Percentiles rank a stretch among this genome's conserved stretches.
Evolutionary conservation across 257 asterid genomes (phyloP).

Genomic region (Salvia miltiorrhiza): DNA sequence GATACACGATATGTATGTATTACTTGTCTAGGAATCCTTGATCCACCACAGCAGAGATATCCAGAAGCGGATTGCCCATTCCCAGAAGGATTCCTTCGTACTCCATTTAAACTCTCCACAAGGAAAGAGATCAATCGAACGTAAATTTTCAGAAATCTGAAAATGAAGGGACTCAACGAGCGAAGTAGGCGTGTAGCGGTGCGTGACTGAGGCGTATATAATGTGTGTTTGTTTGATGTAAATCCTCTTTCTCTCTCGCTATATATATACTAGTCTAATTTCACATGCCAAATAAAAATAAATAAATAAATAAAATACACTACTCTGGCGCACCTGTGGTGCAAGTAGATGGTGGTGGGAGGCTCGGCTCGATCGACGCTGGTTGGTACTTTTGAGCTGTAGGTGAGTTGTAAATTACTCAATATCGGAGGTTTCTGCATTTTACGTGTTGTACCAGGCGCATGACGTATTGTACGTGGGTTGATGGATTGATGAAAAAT

Average conservation of each 20-base stretch:
- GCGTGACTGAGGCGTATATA: background rate
- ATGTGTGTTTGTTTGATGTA: background rate
- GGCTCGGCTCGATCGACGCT: no score
- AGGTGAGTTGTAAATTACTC: no score
- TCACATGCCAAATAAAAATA: no score
- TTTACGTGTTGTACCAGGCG: no score
- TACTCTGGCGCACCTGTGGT: no score
- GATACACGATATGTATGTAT: background rate
- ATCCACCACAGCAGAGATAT: slow-evolving; percentile 70
- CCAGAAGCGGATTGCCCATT: slow-evolving; percentile 82
- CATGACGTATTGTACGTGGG: no score
- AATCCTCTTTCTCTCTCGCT: background rate
- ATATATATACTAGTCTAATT: no score
- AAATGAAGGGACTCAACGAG: background rate
- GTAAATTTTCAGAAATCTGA: background rate
- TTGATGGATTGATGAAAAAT: no score
- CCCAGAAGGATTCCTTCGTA: slow-evolving; percentile 60
- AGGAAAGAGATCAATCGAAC: background rate
- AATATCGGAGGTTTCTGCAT: no score
- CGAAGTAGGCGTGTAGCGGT: slow-evolving; percentile 5
- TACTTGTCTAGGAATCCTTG: slow-evolving; percentile 63
- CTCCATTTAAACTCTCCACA: slow-evolving; percentile 33
- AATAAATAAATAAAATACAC: no score
- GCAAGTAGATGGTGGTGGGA: no score
- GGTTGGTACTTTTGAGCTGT: no score